A percentile compares a stretch with the other conserved stretches of the same genome.
Conservation (phyloP, 2,329 filamentous ascomycete genomes). For the Penicillium brasilianum region DNA sequence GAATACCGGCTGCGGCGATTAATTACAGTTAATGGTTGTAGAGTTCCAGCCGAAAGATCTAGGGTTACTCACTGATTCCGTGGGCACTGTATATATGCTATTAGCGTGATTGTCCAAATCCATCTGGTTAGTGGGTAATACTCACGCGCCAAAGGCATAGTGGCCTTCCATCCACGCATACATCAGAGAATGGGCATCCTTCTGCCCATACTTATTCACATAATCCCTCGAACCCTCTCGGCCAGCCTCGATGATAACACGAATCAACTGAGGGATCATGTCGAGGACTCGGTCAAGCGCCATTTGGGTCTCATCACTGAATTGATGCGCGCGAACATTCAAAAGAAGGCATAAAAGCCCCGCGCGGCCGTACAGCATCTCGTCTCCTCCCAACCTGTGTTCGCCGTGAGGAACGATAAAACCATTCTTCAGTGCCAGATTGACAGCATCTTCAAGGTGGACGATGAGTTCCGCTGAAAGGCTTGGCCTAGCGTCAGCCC, state of each 20-base stretch:
- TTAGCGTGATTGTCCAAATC: not conserved
- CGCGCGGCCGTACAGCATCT: constrained; percentile 46
- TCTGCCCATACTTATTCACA: constrained; percentile 35
- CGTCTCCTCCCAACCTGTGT: constrained; percentile 43
- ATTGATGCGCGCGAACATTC: constrained; percentile 39
- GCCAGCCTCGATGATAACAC: constrained; percentile 42
- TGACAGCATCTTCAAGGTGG: constrained; percentile 36
- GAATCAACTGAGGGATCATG: constrained; percentile 38
- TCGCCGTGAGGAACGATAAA: constrained; percentile 33
- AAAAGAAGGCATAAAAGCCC: constrained; percentile 45
- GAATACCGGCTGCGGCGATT: constrained; percentile 40
- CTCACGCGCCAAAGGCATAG: constrained; percentile 47
- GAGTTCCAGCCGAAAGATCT: too few relatives aligned
- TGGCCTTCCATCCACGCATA: constrained; percentile 46
- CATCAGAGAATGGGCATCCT: constrained; percentile 46
- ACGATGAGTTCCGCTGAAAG: constrained; percentile 37
- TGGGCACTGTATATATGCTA: constrained; percentile 31
- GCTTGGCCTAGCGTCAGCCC: constrained; percentile 6
- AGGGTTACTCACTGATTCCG: constrained; percentile 33
- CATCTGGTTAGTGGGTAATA: constrained; percentile 2
- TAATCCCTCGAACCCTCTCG: constrained; percentile 39
- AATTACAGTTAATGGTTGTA: not conserved
- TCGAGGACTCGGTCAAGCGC: constrained; percentile 34
- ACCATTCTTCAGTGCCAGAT: constrained; percentile 38
- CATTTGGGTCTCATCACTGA: constrained; percentile 26